Evolutionary conservation across 169 alveolate genomes (phyloP), one percentile per base, ranked within the genome.

Genomic region (Plasmodium fragile): DNA sequence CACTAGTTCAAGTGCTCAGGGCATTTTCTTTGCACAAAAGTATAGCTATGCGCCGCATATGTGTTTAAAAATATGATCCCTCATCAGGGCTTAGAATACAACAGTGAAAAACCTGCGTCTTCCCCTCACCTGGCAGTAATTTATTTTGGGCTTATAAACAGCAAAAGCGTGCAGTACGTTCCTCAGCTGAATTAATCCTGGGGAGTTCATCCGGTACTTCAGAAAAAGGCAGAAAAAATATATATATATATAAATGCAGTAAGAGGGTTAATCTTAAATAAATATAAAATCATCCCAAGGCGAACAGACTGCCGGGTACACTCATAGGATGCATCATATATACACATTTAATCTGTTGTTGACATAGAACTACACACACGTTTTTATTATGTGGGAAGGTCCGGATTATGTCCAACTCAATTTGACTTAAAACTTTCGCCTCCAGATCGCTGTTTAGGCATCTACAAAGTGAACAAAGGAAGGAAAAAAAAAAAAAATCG

Each of bases 121-220:
- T 49, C 36, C 3, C 49, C 92, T 82, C 70, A 93, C 96, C 79
- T 96, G 98, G 92, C 98, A 97, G 84, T 97, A 97, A 32, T 95
- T 94, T 30, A 97, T 93, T 53, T 96, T 92, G 25, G 98, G 98
- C 82, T 95, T 95, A 69, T 96, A 96, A 49, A 95, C 95, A 55
- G 98, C 98, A 69, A 97, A 96, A 4, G 98, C 98, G 22, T 84
- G 95, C 95, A 97, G 80, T 16, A 97, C 98, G 78, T 95, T 95
- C 59, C 97, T 89, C 92, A 97, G 82, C 73, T 90, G 93, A 53
- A 79, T 81, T 39, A 96, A 81, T 25, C 97, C 98, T 3, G 75
- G 82, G 5, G 94, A 53, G 22, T 87, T 87, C 53, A 52, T 34
- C 43, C 81, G 94, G 70, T 87, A 87, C 94, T 81, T 16, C 39